Evolutionary conservation across 1,284 basidiomycete species (phyloP), one percentile per base, ranked within the genome.

Genomic region (Xerocomus nothofagi): DNA sequence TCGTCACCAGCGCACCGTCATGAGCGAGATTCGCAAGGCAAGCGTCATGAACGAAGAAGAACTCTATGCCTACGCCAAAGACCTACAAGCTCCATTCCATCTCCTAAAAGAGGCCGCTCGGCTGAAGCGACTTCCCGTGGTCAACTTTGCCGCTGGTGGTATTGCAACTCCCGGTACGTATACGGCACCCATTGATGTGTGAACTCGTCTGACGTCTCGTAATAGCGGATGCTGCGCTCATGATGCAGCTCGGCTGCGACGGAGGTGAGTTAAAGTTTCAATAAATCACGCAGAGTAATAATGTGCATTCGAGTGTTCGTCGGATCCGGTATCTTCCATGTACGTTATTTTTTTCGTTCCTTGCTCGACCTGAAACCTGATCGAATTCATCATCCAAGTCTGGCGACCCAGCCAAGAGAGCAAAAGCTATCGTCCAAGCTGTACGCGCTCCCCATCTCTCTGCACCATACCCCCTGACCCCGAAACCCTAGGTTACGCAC

Each of bases 171-270:
- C 96, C 41, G 94, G 86, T 88, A 63, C 45, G 77, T 53, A 31
- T 44, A 24, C 24, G 10, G 2, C 27, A 38, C 21, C 2, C 27
- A 31, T 31, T 23, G 14, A 20, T 36, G 26, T 45, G n/a, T 39
- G 23, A 47, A 4, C 29, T 20, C 17, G 32, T 45, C 49, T 47
- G 18, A 54, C 15, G 23, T 42, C 38, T 29, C 34, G 20, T n/a
- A 7, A 50, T 43, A 88, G 89, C 94, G 57, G 96, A 99, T 70
- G 97, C 96, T 20, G 97, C 97, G 4, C 74, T 99, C 57, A 98
- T 99, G 96, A 99, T 99, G 96, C 95, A 98, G 69, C 82, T 99
- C 32, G 95, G 96, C 42, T 95, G 93, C 69, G 96, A 99, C 68
- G 96, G 97, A 78, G 92, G 91, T 92, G 62, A 57, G 79, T 73